Conservation (phyloP, 2,329 filamentous ascomycete species). For the Pyrenophora tritici-repentis region DNA sequence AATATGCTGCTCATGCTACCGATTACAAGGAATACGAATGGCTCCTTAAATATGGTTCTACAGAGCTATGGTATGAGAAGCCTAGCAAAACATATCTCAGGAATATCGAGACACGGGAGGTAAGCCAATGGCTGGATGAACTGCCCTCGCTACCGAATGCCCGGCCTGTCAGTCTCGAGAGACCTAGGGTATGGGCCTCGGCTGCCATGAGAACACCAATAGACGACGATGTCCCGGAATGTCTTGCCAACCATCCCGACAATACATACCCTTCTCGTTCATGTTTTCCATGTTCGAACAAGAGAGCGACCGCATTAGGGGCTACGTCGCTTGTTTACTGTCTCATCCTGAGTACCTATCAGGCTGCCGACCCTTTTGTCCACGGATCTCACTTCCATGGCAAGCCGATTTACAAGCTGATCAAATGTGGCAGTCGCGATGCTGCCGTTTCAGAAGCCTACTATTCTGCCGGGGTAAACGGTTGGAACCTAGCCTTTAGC, state of each 20-base stretch:
- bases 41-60: conserved; percentile 31
- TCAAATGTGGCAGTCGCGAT: conserved; percentile 41
- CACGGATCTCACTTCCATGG: conserved; percentile 21
- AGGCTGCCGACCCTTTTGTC: conserved; percentile 22
- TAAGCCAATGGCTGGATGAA: conserved; percentile 8
- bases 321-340: conserved; percentile 30
- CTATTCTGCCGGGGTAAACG: conserved; percentile 34
- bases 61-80: conserved; percentile 41
- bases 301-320: conserved; percentile 33
- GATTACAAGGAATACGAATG: conserved; percentile 40
- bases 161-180: conserved; percentile 27
- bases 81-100: conserved; percentile 21
- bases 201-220: conserved; percentile 35
- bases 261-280: conserved; percentile 19
- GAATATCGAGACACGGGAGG: conserved; percentile 12
- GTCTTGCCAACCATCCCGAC: conserved; percentile 19
- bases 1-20: conserved; percentile 25
- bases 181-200: conserved; percentile 38
- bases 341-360: conserved; percentile 32
- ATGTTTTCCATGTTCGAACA: conserved; percentile 35
- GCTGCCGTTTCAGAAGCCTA: conserved; percentile 38
- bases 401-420: conserved; percentile 35
- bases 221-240: conserved; percentile 38
- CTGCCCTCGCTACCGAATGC: conserved; percentile 19
- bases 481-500: conserved; percentile 40